Percentiles rank a stretch among this genome's conserved stretches.
phyloP scores from a whole-genome alignment of 768 basidiomycete genomes.

The Coprinellus micaceus region DNA sequence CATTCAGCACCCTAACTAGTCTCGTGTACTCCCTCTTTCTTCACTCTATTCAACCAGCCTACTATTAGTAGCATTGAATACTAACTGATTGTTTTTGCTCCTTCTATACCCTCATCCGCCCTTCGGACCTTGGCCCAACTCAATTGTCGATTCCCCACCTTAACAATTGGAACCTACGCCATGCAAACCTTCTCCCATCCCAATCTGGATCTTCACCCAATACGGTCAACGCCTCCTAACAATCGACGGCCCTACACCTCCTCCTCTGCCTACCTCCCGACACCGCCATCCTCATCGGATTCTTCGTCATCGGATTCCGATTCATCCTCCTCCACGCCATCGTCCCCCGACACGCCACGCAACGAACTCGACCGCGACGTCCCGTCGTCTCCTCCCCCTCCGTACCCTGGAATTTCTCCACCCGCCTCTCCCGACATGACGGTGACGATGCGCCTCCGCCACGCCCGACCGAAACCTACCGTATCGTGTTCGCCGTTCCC shows the following conservation, averaged over 20 bases:
- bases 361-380: neutral
- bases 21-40: too few species aligned
- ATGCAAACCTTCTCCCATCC: neutral
- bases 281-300: neutral
- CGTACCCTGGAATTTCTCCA: neutral
- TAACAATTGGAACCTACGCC: neutral
- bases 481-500: neutral
- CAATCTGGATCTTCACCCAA: neutral
- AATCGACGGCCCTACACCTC: neutral
- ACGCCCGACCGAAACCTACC: neutral
- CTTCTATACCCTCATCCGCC: neutral
- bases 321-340: neutral
- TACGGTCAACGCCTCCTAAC: neutral
- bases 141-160: neutral
- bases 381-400: neutral
- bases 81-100: neutral
- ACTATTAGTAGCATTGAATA: neutral
- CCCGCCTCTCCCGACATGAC: neutral
- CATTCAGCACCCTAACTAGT: neutral
- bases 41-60: too few species aligned
- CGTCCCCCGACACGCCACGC: neutral
- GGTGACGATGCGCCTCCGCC: neutral
- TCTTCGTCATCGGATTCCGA: constrained; percentile 1
- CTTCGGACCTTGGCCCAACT: neutral
- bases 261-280: neutral